Conservation (phyloP, 106 monocot species). For the Platanthera guangdongensis region DNA sequence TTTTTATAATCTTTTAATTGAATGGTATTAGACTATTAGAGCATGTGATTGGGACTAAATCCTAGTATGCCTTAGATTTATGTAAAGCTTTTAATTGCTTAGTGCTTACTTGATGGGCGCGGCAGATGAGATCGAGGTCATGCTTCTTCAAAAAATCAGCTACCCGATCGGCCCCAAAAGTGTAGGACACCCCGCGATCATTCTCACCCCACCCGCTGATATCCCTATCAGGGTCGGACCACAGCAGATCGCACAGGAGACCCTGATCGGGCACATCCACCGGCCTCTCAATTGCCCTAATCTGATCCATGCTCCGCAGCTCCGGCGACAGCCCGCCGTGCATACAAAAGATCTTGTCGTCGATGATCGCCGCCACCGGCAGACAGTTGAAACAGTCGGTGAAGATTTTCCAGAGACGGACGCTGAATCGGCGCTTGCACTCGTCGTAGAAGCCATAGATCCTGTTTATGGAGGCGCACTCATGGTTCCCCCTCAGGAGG, state of each 20-base stretch:
- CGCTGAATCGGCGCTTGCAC: conserved; percentile 45
- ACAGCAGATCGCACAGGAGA: conserved; percentile 42
- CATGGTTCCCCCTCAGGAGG: conserved; percentile 1
- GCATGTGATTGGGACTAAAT: too few relatives aligned
- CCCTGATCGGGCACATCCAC: conserved; percentile 44
- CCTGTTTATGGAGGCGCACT: conserved; percentile 48
- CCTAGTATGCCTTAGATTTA: too few relatives aligned
- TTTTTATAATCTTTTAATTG: too few relatives aligned
- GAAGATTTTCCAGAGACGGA: not conserved
- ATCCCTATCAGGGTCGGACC: conserved; percentile 41
- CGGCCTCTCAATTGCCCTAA: conserved; percentile 33
- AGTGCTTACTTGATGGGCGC: conserved; percentile 34
- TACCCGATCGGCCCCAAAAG: conserved; percentile 43
- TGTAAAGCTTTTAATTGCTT: too few relatives aligned
- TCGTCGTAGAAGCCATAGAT: conserved; percentile 56
- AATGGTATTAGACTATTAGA: too few relatives aligned
- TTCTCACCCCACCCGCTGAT: conserved; percentile 37
- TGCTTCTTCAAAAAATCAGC: conserved; percentile 34
- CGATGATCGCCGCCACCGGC: conserved; percentile 39
- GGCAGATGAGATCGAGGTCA: conserved; percentile 45
- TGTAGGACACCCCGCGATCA: conserved; percentile 41
- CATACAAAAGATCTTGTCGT: conserved; percentile 47
- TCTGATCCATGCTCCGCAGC: conserved; percentile 26
- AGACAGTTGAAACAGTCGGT: conserved; percentile 13
- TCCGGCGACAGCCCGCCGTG: conserved; percentile 48